These are phyloP conservation scores for Sequoiadendron giganteum DNA, from an alignment of 75 land plant species.

Conservation along the genomic window DNA sequence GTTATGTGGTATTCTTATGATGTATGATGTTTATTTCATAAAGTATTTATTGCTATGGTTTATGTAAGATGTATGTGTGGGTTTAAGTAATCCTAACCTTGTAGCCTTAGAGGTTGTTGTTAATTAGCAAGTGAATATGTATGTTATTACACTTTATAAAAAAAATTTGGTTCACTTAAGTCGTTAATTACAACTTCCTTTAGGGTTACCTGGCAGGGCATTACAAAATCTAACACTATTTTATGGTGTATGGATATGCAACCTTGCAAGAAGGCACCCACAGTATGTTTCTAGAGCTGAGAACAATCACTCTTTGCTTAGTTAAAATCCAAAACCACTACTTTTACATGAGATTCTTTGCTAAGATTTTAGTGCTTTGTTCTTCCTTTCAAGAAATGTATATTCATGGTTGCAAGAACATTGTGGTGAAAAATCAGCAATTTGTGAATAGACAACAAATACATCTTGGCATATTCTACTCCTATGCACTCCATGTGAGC, in stretches of 20 bases:
- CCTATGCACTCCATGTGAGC: conserved; percentile 25
- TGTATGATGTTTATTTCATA: too few species aligned
- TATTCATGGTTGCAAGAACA: conserved; percentile 17
- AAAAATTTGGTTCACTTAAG: too few species aligned
- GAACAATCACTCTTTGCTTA: not conserved
- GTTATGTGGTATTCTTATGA: too few species aligned
- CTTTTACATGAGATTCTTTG: not conserved
- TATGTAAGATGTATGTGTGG: too few species aligned
- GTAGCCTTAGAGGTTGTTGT: too few species aligned
- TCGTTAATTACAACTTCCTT: too few species aligned
- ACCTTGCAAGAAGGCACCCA: conserved; percentile 12
- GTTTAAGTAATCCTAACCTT: too few species aligned
- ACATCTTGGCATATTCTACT: conserved; percentile 40
- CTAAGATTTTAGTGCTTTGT: not conserved
- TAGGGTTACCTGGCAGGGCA: too few species aligned
- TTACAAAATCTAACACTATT: too few species aligned
- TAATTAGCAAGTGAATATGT: too few species aligned
- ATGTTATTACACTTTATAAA: too few species aligned
- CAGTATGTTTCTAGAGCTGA: conserved; percentile 10
- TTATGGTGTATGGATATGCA: not conserved
- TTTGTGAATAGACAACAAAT: conserved; percentile 38
- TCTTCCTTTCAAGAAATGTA: conserved; percentile 23
- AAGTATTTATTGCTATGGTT: too few species aligned
- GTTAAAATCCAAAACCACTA: not conserved
- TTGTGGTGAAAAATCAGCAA: conserved; percentile 18